Percentiles rank a stretch among this genome's conserved stretches.
Evolutionary conservation across 208 protist genomes (phyloP).

Genomic region (Leishmania major): DNA sequence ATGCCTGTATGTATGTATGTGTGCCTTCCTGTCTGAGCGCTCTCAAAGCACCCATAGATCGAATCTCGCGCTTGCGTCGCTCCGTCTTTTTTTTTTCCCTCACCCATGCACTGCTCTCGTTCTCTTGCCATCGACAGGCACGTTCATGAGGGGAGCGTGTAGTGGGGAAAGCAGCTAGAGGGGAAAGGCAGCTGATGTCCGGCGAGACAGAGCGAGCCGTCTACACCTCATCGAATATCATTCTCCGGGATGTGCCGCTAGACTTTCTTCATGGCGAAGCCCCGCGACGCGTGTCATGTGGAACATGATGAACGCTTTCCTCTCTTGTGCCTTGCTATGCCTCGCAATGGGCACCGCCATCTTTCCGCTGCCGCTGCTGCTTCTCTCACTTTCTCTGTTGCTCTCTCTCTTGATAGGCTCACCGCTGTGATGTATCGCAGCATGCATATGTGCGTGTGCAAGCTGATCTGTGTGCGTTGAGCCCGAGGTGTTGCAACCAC

Average conservation of each 20-base stretch:
- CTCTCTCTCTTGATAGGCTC: not conserved
- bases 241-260: not conserved
- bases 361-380: too few species aligned
- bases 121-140: not conserved
- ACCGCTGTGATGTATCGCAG: not conserved
- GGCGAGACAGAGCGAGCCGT: not conserved
- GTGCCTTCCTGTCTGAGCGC: not conserved
- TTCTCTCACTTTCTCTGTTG: not conserved
- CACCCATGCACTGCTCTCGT: not conserved
- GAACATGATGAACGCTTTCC: not conserved
- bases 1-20: not conserved
- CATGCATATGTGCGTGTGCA: not conserved
- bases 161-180: too few species aligned
- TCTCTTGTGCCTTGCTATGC: not conserved
- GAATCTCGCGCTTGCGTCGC: not conserved
- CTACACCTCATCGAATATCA: not conserved
- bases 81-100: constrained; percentile 10
- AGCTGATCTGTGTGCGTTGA: not conserved
- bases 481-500: too few species aligned
- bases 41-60: not conserved
- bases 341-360: not conserved
- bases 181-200: not conserved
- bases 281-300: not conserved
- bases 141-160: too few species aligned
- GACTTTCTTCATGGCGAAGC: not conserved